These are phyloP conservation scores for Thuja plicata DNA, from an alignment of 83 land plant genomes.

Conservation along the genomic window DNA sequence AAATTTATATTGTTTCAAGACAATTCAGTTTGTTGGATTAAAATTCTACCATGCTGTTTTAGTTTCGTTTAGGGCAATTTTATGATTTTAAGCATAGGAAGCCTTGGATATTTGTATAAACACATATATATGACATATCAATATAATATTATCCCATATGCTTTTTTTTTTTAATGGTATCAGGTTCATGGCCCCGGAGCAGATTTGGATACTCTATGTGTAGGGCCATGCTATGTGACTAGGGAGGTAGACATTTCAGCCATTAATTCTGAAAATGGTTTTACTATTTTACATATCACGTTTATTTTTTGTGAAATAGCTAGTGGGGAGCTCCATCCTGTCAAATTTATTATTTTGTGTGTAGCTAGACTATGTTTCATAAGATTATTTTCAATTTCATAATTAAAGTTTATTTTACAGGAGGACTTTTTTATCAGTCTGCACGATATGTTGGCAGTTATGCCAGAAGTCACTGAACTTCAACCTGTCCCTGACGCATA, in stretches of 20 bases:
- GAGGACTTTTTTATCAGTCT: constrained; percentile 85
- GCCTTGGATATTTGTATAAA: neutral
- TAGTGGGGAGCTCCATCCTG: neutral
- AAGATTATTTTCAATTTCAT: neutral
- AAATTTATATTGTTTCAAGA: no score
- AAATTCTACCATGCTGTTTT: neutral
- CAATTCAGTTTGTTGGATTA: neutral
- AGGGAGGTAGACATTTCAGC: constrained; percentile 54
- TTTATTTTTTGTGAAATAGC: neutral
- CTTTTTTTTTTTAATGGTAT: neutral
- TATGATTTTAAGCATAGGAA: neutral
- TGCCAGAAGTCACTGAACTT: constrained; percentile 82
- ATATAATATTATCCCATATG: no score
- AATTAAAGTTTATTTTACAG: constrained; percentile 28
- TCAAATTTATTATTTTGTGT: no score
- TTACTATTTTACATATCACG: neutral
- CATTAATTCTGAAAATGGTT: neutral
- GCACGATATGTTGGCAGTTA: constrained; percentile 62
- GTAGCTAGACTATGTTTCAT: neutral
- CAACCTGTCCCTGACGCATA: constrained; percentile 97
- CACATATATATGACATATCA: neutral
- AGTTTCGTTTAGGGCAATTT: neutral
- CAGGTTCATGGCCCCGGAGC: constrained; percentile 97
- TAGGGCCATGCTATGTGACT: constrained; percentile 88
- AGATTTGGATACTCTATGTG: constrained; percentile 93